These are phyloP conservation scores for Lablab purpureus DNA, from an alignment of 306 rosid species.

Conservation along the genomic window DNA sequence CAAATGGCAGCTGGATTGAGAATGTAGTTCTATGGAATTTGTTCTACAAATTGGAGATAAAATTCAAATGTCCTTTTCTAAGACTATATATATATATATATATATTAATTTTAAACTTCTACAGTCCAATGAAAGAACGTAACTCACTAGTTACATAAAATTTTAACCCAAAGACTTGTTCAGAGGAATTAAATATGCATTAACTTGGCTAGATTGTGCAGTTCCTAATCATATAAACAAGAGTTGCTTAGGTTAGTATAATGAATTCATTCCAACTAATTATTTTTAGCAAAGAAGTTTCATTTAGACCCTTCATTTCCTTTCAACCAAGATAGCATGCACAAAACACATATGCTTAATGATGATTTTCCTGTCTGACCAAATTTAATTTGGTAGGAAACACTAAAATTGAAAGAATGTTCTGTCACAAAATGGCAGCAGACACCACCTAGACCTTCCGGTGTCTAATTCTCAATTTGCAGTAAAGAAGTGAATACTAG, in stretches of 20 bases:
- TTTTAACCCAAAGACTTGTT: not conserved
- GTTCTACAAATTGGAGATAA: not conserved
- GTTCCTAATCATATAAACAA: not conserved
- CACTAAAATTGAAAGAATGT: conserved; percentile 9
- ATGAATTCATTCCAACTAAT: not conserved
- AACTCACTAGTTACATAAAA: not conserved
- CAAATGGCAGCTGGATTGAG: conserved; percentile 33
- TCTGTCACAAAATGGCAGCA: not conserved
- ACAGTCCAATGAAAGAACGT: not conserved
- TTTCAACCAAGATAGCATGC: not conserved
- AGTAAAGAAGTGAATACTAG: not conserved
- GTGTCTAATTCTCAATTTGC: conserved; percentile 2
- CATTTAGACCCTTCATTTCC: not conserved
- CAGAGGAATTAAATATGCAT: not conserved
- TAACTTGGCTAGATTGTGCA: not conserved
- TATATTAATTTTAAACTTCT: not conserved
- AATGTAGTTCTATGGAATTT: conserved; percentile 8
- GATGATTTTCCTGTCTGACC: not conserved
- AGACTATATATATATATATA: not conserved
- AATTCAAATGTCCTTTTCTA: not conserved
- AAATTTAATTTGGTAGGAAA: conserved; percentile 13
- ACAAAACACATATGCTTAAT: not conserved
- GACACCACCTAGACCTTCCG: conserved; percentile 8
- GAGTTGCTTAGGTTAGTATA: conserved; percentile 2
- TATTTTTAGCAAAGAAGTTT: not conserved